Percentiles rank a stretch among this genome's conserved stretches.
phyloP scores from a whole-genome alignment of 2,329 filamentous ascomycete genomes.

The Trichoderma aggressivum region DNA sequence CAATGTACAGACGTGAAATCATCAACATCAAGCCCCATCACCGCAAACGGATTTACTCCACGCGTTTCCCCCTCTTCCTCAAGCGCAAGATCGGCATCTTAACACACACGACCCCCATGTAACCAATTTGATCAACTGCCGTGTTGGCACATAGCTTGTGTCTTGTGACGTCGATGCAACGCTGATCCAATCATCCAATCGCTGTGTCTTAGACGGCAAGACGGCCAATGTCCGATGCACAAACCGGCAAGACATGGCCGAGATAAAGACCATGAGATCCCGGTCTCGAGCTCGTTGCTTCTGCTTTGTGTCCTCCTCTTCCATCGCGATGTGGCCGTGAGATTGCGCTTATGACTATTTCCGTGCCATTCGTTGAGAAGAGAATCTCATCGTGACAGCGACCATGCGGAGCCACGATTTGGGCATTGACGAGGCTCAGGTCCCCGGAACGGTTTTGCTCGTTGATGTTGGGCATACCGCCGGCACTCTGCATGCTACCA shows the following conservation, averaged over 20 bases:
- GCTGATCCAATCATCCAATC: slow-evolving; percentile 1
- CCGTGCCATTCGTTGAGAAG: neutral
- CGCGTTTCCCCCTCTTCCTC: neutral
- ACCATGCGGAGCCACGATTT: neutral
- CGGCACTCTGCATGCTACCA: slow-evolving; percentile 32
- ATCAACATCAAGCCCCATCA: neutral
- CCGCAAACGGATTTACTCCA: neutral
- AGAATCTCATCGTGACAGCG: neutral
- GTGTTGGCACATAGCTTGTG: neutral
- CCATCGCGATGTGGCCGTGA: neutral
- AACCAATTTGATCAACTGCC: neutral
- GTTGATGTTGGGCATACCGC: slow-evolving; percentile 37
- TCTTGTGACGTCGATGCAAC: slow-evolving; percentile 14
- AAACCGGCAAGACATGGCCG: neutral
- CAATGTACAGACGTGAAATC: neutral
- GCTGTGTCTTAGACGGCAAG: neutral
- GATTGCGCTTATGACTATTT: neutral
- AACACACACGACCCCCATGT: neutral
- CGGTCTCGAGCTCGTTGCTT: neutral
- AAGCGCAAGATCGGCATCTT: neutral
- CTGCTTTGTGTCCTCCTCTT: neutral
- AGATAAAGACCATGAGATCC: neutral
- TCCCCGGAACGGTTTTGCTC: slow-evolving; percentile 42
- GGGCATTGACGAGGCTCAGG: slow-evolving; percentile 18
- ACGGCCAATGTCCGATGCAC: neutral